Evolutionary conservation across 2,329 filamentous ascomycete species (phyloP).

Genomic region (Microascus cirrosus): DNA sequence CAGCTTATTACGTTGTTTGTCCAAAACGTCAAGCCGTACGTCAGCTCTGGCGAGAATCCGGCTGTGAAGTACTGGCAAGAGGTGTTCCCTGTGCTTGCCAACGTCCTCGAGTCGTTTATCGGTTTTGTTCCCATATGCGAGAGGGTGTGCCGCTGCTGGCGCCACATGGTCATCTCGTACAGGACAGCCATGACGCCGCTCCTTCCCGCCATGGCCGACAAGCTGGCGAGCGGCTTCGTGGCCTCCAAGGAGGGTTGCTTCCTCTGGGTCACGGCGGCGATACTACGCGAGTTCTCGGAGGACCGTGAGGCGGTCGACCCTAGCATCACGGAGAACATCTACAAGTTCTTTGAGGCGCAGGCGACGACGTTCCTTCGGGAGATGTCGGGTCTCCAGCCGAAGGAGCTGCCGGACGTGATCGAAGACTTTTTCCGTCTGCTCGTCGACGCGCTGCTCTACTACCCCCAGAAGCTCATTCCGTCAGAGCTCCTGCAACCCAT

Average conservation of each 20-base stretch:
- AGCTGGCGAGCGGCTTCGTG: constrained; percentile 75
- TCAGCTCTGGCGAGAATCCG: constrained; percentile 66
- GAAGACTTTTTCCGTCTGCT: constrained; percentile 94
- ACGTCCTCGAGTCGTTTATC: constrained; percentile 80
- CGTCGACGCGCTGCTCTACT: constrained; percentile 86
- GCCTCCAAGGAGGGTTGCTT: constrained; percentile 88
- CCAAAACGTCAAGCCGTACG: constrained; percentile 63
- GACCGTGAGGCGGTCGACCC: constrained; percentile 76
- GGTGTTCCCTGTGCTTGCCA: constrained; percentile 77
- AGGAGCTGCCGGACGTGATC: constrained; percentile 72
- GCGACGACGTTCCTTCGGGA: constrained; percentile 81
- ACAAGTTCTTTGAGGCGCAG: constrained; percentile 89
- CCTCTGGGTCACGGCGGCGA: constrained; percentile 94
- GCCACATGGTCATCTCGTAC: constrained; percentile 94
- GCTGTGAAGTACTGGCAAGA: constrained; percentile 95
- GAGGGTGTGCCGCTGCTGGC: constrained; percentile 88
- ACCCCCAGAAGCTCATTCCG: constrained; percentile 71
- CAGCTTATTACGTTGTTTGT: constrained; percentile 88
- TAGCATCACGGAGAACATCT: constrained; percentile 77
- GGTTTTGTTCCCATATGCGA: constrained; percentile 83
- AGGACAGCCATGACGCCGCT: constrained; percentile 79
- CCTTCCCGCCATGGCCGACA: constrained; percentile 75
- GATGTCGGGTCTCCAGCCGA: constrained; percentile 68
- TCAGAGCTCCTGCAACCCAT: constrained; percentile 73
- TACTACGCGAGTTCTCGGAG: constrained; percentile 89